A percentile compares a stretch with the other conserved stretches of the same genome.
Evolutionary conservation across 495 filamentous ascomycete genomes (phyloP).

Genomic region (Parachaetomium inaequale): DNA sequence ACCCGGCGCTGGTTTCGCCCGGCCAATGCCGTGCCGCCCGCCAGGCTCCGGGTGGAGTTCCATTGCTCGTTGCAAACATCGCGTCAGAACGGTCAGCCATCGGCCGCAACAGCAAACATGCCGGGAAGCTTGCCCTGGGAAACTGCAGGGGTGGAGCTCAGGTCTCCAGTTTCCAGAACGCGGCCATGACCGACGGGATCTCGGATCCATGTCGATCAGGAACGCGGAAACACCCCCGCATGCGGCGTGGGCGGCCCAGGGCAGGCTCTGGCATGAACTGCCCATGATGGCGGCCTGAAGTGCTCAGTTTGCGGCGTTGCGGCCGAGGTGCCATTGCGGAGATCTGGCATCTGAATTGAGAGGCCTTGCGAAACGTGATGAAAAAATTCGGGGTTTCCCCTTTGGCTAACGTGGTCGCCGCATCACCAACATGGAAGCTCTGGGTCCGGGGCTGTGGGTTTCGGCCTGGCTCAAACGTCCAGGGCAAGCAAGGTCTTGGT

Average conservation of each 20-base stretch:
- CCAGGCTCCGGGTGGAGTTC: background rate
- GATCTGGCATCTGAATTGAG: background rate
- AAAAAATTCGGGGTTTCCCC: background rate
- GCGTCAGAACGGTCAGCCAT: background rate
- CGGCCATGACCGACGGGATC: conserved; percentile 8
- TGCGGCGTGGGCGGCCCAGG: conserved; percentile 11
- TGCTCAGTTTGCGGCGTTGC: background rate
- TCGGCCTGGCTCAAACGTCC: background rate
- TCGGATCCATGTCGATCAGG: conserved; percentile 15
- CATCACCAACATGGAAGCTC: background rate
- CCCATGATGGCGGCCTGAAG: conserved; percentile 5
- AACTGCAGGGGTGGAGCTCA: background rate
- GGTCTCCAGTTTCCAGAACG: conserved; percentile 3
- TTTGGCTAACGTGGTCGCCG: background rate
- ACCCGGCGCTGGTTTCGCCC: background rate
- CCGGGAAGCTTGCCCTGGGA: background rate
- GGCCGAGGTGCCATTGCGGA: background rate
- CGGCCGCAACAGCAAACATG: background rate
- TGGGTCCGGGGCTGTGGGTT: background rate
- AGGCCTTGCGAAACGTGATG: background rate
- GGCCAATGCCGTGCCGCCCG: background rate
- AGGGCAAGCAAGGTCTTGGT: background rate
- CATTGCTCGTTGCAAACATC: background rate
- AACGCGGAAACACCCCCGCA: background rate
- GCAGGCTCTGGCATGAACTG: conserved; percentile 1